Evolutionary conservation across 179 eudicot species (phyloP).

Genomic region (Corrigiola litoralis): DNA sequence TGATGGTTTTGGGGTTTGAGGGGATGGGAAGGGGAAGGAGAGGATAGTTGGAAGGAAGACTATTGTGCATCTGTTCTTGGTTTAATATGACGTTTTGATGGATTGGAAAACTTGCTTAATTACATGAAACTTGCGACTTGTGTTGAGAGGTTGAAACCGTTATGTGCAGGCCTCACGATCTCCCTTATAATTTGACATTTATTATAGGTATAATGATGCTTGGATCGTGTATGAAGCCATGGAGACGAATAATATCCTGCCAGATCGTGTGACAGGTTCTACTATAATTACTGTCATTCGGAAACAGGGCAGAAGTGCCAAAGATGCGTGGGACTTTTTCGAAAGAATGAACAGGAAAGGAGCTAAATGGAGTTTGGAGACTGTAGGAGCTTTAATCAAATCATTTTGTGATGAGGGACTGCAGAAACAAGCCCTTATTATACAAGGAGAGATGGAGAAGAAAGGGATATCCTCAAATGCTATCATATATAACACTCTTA

Average conservation of each 20-base stretch:
- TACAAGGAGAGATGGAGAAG: constrained; percentile 87
- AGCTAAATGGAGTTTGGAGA: constrained; percentile 75
- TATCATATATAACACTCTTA: constrained; percentile 69
- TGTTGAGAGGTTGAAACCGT: not conserved
- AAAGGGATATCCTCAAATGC: constrained; percentile 78
- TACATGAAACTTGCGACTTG: not conserved
- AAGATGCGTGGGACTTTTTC: constrained; percentile 87
- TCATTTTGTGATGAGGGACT: constrained; percentile 87
- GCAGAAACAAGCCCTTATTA: constrained; percentile 78
- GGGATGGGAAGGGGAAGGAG: not conserved
- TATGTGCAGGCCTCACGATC: not conserved
- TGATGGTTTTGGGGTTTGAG: not conserved
- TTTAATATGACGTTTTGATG: not conserved
- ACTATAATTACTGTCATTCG: constrained; percentile 82
- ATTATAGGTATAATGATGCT: constrained; percentile 70
- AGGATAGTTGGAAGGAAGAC: not conserved
- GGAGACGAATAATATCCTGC: constrained; percentile 63
- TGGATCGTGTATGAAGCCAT: constrained; percentile 64
- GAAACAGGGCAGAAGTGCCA: constrained; percentile 69
- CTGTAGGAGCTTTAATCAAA: constrained; percentile 71
- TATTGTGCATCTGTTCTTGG: not conserved
- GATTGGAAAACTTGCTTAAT: not conserved
- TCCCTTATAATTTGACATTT: not conserved
- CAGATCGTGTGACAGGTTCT: constrained; percentile 85
- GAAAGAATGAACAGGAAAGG: constrained; percentile 75